Conservation (phyloP, 192 early-diverging fungal genomes). For the Coemansia reversa region DNA sequence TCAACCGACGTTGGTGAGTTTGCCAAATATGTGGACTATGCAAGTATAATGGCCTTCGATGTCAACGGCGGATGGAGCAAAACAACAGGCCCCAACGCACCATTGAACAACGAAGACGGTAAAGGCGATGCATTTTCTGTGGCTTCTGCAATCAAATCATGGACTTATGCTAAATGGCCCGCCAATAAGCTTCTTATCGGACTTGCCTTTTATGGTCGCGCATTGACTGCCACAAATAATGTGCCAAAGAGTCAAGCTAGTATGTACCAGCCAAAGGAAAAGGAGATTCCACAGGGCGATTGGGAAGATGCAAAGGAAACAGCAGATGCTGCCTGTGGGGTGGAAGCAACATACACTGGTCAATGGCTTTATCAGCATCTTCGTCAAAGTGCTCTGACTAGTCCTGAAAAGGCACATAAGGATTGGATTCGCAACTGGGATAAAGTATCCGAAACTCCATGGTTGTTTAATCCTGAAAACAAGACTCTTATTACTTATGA, state of each 20-base stretch:
- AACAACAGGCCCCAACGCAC: constrained; percentile 61
- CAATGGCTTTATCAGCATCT: too few relatives aligned
- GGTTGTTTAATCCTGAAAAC: too few relatives aligned
- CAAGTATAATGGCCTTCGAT: constrained; percentile 71
- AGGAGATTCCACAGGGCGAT: constrained; percentile 50
- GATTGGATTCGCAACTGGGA: too few relatives aligned
- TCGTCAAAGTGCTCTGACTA: too few relatives aligned
- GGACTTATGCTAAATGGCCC: constrained; percentile 61
- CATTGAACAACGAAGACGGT: constrained; percentile 39
- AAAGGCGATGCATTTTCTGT: constrained; percentile 49
- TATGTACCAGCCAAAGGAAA: constrained; percentile 25
- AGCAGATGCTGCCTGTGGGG: too few relatives aligned
- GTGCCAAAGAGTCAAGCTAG: constrained; percentile 26
- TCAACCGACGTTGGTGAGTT: constrained; percentile 59
- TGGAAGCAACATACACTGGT: too few relatives aligned
- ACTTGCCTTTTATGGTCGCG: constrained; percentile 62
- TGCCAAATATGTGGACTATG: constrained; percentile 61
- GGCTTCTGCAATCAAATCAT: constrained; percentile 53
- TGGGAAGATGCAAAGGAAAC: constrained; percentile 37
- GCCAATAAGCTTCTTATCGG: constrained; percentile 62
- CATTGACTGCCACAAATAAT: constrained; percentile 38
- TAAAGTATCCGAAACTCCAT: too few relatives aligned
- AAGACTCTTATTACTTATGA: too few relatives aligned
- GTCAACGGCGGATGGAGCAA: constrained; percentile 58
- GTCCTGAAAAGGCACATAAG: too few relatives aligned